A percentile compares a stretch with the other conserved stretches of the same genome.
These are phyloP conservation scores for Neopestalotiopsis sp. DNA, from an alignment of 2,329 filamentous ascomycete genomes.

Conservation along the genomic window DNA sequence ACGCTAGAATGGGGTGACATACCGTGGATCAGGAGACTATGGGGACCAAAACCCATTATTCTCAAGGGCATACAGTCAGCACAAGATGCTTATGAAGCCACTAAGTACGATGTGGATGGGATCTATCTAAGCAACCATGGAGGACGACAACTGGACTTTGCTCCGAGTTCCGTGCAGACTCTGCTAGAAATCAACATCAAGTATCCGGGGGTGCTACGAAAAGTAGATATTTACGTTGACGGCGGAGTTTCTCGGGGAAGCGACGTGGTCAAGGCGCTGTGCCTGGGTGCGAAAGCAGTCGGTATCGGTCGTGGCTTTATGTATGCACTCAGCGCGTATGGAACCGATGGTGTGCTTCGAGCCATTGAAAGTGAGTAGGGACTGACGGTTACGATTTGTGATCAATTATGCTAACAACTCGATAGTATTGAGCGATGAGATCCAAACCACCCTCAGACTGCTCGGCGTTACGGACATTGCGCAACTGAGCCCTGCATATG, in stretches of 20 bases:
- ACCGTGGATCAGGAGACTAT: conserved; percentile 17
- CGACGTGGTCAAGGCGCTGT: conserved; percentile 10
- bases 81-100: conserved; percentile 19
- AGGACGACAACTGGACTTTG: conserved; percentile 13
- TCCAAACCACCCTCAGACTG: neutral
- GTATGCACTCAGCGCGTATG: conserved; percentile 5
- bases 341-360: neutral
- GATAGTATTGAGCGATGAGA: neutral
- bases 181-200: conserved; percentile 3
- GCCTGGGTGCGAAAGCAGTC: neutral
- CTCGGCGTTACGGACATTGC: neutral
- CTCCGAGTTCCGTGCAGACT: conserved; percentile 3
- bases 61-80: conserved; percentile 22
- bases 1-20: conserved; percentile 21
- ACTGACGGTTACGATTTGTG: neutral
- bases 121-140: conserved; percentile 22
- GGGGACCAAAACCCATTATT: conserved; percentile 18
- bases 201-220: neutral
- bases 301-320: conserved; percentile 6
- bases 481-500: neutral
- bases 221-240: neutral
- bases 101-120: conserved; percentile 17
- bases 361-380: neutral
- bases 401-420: neutral
- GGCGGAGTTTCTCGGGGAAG: conserved; percentile 1